Base-by-base conservation (phyloP, 2,329 filamentous ascomycete species). In the Trichothecium roseum region DNA sequence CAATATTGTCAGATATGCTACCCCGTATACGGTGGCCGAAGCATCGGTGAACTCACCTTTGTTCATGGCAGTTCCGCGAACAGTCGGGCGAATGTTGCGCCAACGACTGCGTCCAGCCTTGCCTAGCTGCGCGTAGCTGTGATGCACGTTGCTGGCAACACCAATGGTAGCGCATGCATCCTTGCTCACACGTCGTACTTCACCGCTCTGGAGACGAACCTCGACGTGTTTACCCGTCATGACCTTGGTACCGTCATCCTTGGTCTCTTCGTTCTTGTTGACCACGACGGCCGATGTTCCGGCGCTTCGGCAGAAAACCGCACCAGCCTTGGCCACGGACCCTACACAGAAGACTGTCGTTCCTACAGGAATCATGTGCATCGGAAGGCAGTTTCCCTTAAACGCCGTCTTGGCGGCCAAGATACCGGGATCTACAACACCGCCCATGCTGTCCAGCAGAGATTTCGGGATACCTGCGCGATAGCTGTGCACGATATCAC, bases 51-150 rank as follows among this genome's bases (percentile, higher is more conserved):
- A 59, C 72, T 54, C 64, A 85, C 83, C 77, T 58, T 89, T 87
- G 68, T 98, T 98, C 93, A 98, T 98, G 43, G 93, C 91, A 50
- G 96, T 66, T 81, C 91, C 93, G 68, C 93, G 80, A 30, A 98
- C 91, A 1, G 91, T 95, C 13, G 91, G 91, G 47, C 91, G 73
- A 53, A 93, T 94, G 54, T 91, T 91, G 46, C 96, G 63, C 88
- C 87, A 95, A 53, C 91, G 77, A 49, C 81, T 87, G 51, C 93
- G 78, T 54, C 91, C 91, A 49, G 91, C 91, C 66, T 98, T 98
- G 50, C 93, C 93, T 38, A 98, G 72, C 53, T 91, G 85, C 45
- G 78, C 72, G 60, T 93, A 94, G 46, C 94, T 85, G 58, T 87
- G 82, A 56, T 94, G 82, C 32, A 82, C 76, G 60, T 98, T 98